Evolutionary conservation across 495 filamentous ascomycete species (phyloP).

Genomic region (Penicillium herquei): DNA sequence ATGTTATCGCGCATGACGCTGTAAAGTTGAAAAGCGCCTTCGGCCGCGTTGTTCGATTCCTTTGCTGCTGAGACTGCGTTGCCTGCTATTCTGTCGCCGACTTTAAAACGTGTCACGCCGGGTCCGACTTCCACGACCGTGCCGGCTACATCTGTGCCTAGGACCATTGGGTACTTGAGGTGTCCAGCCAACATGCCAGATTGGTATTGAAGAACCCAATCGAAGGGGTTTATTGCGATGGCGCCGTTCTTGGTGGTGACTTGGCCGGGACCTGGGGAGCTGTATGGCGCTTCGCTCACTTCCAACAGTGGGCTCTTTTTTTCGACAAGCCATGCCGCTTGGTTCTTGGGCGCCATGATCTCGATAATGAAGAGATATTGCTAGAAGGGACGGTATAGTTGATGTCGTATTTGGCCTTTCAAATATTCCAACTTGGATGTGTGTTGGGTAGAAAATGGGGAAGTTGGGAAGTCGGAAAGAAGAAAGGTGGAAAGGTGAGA

Average conservation of each 20-base stretch:
- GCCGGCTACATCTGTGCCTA: conserved; percentile 46
- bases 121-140: conserved; percentile 36
- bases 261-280: conserved; percentile 29
- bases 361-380: too few species aligned
- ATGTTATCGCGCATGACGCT: conserved; percentile 30
- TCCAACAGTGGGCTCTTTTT: conserved; percentile 29
- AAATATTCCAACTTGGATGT: too few species aligned
- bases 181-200: conserved; percentile 10
- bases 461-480: too few species aligned
- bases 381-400: too few species aligned
- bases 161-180: conserved; percentile 28
- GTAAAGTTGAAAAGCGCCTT: conserved; percentile 49
- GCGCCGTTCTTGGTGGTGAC: conserved; percentile 40
- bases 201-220: conserved; percentile 32
- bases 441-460: too few species aligned
- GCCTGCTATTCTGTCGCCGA: conserved; percentile 44
- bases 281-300: conserved; percentile 34
- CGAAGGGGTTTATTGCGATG: conserved; percentile 45
- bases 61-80: conserved; percentile 10
- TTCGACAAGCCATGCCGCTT: conserved; percentile 39
- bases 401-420: too few species aligned
- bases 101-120: conserved; percentile 32
- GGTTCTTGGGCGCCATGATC: conserved; percentile 17
- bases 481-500: too few species aligned
- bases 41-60: conserved; percentile 10